Percentiles rank a stretch among this genome's conserved stretches.
Evolutionary conservation across 345 rosid genomes (phyloP).

Genomic region (Pugionium cornutum): DNA sequence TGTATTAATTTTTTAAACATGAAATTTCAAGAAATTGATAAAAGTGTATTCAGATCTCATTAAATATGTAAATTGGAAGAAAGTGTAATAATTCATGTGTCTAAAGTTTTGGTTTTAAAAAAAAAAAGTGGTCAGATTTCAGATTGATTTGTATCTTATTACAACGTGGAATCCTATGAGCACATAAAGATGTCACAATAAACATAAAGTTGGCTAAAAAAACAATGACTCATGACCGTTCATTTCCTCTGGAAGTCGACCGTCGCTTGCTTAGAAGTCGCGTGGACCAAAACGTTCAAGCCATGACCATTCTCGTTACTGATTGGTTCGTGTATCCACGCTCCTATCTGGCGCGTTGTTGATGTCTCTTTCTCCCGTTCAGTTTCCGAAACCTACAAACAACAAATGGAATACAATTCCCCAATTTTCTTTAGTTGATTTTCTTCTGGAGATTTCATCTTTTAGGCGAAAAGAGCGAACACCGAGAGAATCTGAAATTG

Average conservation of each 20-base stretch:
- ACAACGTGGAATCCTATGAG: too few species aligned
- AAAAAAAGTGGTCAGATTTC: too few species aligned
- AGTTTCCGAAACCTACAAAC: constrained; percentile 13
- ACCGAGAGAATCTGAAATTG: constrained; percentile 21
- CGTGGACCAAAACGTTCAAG: constrained; percentile 21
- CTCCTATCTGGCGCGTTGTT: constrained; percentile 21
- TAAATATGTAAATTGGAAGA: too few species aligned
- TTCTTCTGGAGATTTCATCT: background rate
- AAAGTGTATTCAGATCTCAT: too few species aligned
- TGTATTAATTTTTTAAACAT: too few species aligned
- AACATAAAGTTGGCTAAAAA: background rate
- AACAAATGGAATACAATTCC: constrained; percentile 2
- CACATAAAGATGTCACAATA: too few species aligned
- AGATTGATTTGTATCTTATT: too few species aligned
- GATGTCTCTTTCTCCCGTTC: constrained; percentile 15
- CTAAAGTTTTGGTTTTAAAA: too few species aligned
- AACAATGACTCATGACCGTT: constrained; percentile 33
- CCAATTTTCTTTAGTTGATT: background rate
- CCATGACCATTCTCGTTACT: background rate
- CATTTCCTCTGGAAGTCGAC: constrained; percentile 15
- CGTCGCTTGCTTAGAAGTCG: constrained; percentile 28
- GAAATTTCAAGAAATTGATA: too few species aligned
- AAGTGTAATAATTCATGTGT: too few species aligned
- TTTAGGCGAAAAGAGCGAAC: background rate
- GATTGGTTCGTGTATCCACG: constrained; percentile 25